Evolutionary conservation across 2,329 filamentous ascomycete genomes (phyloP).

Genomic region (Monascus ruber): DNA sequence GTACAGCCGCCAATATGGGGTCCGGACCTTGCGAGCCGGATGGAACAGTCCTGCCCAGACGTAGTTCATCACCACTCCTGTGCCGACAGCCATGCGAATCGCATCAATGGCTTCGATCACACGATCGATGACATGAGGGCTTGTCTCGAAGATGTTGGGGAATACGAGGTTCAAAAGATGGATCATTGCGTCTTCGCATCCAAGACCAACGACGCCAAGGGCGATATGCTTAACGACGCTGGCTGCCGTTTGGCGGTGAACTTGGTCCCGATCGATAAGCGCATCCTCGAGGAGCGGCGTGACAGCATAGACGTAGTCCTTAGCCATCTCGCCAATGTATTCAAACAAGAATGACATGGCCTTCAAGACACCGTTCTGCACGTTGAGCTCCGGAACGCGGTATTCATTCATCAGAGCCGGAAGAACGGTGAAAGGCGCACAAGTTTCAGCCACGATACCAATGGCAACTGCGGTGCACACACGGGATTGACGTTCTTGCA

Average conservation of each 20-base stretch:
- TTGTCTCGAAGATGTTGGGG: slow-evolving; percentile 95
- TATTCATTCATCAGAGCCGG: slow-evolving; percentile 99
- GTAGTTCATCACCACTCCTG: slow-evolving; percentile 91
- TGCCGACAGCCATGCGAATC: slow-evolving; percentile 83
- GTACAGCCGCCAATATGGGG: slow-evolving; percentile 92
- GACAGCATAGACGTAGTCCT: slow-evolving; percentile 98
- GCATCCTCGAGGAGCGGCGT: slow-evolving; percentile 93
- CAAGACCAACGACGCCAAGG: slow-evolving; percentile 90
- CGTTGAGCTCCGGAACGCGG: slow-evolving; percentile 92
- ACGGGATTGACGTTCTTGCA: slow-evolving; percentile 94
- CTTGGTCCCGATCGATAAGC: slow-evolving; percentile 93
- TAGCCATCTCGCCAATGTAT: slow-evolving; percentile 99
- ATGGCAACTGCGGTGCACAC: slow-evolving; percentile 98
- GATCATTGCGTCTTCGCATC: slow-evolving; percentile 97
- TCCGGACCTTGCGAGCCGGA: slow-evolving; percentile 84
- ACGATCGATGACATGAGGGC: slow-evolving; percentile 93
- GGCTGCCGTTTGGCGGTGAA: slow-evolving; percentile 92
- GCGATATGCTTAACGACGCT: slow-evolving; percentile 97
- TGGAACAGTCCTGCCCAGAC: slow-evolving; percentile 97
- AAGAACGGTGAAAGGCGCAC: slow-evolving; percentile 95
- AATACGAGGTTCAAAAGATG: slow-evolving; percentile 93
- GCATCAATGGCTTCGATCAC: slow-evolving; percentile 97
- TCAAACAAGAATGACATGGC: slow-evolving; percentile 95
- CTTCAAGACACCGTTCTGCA: slow-evolving; percentile 97
- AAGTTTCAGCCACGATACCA: slow-evolving; percentile 96